Conservation (phyloP, 164 flowering plant genomes). For the Sedum album region DNA sequence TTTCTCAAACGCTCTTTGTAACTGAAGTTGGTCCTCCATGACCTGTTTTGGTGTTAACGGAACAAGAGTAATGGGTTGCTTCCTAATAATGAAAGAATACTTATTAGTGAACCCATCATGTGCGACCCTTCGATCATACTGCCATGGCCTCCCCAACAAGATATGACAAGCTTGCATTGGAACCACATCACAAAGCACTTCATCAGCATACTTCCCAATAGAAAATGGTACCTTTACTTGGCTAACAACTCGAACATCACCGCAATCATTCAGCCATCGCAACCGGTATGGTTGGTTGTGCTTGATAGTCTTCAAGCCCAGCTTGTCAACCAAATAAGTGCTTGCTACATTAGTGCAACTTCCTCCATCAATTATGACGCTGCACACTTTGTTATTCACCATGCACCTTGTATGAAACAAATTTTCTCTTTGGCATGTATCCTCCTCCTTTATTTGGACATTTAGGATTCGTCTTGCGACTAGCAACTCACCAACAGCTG, state of each 20-base stretch:
- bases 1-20: not conserved
- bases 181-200: not conserved
- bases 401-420: not conserved
- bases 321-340: not conserved
- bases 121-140: not conserved
- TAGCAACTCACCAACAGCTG: not conserved
- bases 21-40: not conserved
- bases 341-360: conserved; percentile 7
- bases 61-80: not conserved
- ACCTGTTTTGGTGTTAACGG: not conserved
- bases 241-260: not conserved
- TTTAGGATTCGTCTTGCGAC: conserved; percentile 5
- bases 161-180: not conserved
- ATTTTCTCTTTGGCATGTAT: not conserved
- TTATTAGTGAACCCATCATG: not conserved
- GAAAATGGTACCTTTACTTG: conserved; percentile 2
- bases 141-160: not conserved
- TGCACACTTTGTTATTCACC: conserved; percentile 7
- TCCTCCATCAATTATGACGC: conserved; percentile 8
- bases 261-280: conserved; percentile 1
- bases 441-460: conserved; percentile 2
- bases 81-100: not conserved
- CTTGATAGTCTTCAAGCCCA: not conserved
- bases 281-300: conserved; percentile 5
- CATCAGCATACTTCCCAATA: not conserved